Conservation (phyloP, 495 filamentous ascomycete species). For the Cairneyella variabilis region DNA sequence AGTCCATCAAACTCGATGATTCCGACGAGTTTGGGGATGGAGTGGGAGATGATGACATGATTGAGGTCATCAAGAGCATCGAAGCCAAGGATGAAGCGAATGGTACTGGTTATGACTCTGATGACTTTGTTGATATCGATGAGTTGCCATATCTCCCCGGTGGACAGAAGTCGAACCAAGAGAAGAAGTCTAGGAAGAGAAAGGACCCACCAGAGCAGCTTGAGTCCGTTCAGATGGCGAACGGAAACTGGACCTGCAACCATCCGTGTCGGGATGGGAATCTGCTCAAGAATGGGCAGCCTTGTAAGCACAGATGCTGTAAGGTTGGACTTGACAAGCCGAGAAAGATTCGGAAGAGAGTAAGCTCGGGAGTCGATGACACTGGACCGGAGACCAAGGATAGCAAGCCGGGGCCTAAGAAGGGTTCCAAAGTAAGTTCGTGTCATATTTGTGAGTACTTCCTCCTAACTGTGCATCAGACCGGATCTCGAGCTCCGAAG, state of each 20-base stretch:
- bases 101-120: conserved; percentile 9
- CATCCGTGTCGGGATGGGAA: conserved; percentile 70
- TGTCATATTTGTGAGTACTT: too few relatives aligned
- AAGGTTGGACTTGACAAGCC: conserved; percentile 81
- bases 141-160: too few relatives aligned
- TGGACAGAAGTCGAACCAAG: too few relatives aligned
- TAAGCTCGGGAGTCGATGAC: neutral
- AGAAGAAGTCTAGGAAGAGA: too few relatives aligned
- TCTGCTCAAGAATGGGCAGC: conserved; percentile 53
- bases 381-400: too few relatives aligned
- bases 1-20: conserved; percentile 21
- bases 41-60: conserved; percentile 52
- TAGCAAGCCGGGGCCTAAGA: too few relatives aligned
- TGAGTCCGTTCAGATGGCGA: conserved; percentile 59
- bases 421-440: too few relatives aligned
- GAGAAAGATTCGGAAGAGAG: conserved; percentile 44
- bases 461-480: too few relatives aligned
- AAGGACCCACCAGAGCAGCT: conserved; percentile 13
- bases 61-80: conserved; percentile 31
- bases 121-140: conserved; percentile 41
- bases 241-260: conserved; percentile 86
- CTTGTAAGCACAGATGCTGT: conserved; percentile 71
- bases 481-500: neutral
- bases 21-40: conserved; percentile 53
- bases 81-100: neutral